Evolutionary conservation across 2,329 filamentous ascomycete species (phyloP), one percentile per base, ranked within the genome.

Genomic region (Nemania sp.): DNA sequence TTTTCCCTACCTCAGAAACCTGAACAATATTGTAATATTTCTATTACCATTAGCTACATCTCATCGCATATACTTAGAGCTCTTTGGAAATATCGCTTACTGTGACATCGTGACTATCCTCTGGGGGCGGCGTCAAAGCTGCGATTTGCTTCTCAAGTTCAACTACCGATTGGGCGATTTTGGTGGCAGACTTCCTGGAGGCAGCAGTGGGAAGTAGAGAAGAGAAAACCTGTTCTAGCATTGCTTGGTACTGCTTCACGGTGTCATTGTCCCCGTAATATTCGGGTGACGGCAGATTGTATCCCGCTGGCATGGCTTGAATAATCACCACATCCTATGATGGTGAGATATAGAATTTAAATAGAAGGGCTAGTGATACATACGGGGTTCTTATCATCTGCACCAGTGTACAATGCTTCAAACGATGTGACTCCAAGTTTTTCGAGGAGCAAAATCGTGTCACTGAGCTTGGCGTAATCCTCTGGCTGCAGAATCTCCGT

Each of bases 21-120:
- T 83, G 84, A 76, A 86, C 85, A 0, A 89, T 89, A 73, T 91
- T 92, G 78, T 92, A 92, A 71, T 86, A 88, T 80, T 90, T 87
- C 80, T 83, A 43, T 22, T 10, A n/a, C 18, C 26, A 22, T 72
- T 72, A 73, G 73, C 11, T 43, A 24, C 41, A 47, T 47, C 18
- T 20, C 32, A 59, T 24, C 5, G 41, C 11, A 11, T 47, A 55
- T 15, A 2, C 41, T 20, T n/a, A 7, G 2, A 6, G n/a, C n/a
- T 22, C 32, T 8, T 7, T 18, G 13, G 5, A 27, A 53, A 38
- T 20, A 49, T 6, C 3, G 70, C 79, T 75, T 70, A 83, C 82
- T 13, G 88, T 90, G 53, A 91, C 86, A 76, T 91, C 88, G 67
- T 88, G 81, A 20, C 84, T 83, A 62, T 88, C 86, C 75, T 88